A percentile compares a stretch with the other conserved stretches of the same genome.
phyloP scores from a whole-genome alignment of 2,329 filamentous ascomycete species.

The Teratosphaeria viscida region DNA sequence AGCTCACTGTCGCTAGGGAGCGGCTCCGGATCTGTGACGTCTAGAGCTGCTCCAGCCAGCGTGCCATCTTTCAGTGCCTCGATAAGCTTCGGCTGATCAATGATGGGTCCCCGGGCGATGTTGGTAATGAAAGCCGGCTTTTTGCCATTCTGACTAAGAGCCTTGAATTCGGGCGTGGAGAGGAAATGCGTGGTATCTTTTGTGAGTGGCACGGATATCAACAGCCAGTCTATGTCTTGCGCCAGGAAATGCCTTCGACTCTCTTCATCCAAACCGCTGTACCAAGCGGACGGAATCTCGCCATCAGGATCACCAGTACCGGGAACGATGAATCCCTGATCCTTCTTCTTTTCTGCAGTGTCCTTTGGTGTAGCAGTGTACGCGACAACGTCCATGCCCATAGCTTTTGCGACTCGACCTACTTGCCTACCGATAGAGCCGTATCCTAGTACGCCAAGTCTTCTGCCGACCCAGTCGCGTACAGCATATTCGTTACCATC shows the following conservation, averaged over 20 bases:
- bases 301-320: slow-evolving; percentile 54
- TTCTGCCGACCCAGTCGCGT: slow-evolving; percentile 47
- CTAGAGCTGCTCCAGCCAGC: slow-evolving; percentile 58
- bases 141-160: slow-evolving; percentile 20
- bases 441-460: slow-evolving; percentile 52
- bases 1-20: slow-evolving; percentile 56
- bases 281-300: slow-evolving; percentile 46
- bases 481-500: slow-evolving; percentile 23
- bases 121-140: slow-evolving; percentile 51
- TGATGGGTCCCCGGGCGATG: slow-evolving; percentile 55
- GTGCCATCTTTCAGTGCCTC: slow-evolving; percentile 47
- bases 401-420: slow-evolving; percentile 23
- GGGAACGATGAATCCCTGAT: slow-evolving; percentile 57
- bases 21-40: slow-evolving; percentile 73
- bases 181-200: slow-evolving; percentile 44
- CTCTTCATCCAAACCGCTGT: slow-evolving; percentile 42
- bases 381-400: slow-evolving; percentile 62
- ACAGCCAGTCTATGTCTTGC: slow-evolving; percentile 46
- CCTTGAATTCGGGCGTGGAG: slow-evolving; percentile 43
- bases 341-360: slow-evolving; percentile 53
- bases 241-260: slow-evolving; percentile 44
- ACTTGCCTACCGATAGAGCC: slow-evolving; percentile 52
- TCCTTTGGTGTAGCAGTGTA: slow-evolving; percentile 62
- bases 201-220: slow-evolving; percentile 49
- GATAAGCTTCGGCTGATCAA: slow-evolving; percentile 54